Base-by-base conservation (phyloP, 176 grass and related monocot genomes). In the Aegilops umbellulata region DNA sequence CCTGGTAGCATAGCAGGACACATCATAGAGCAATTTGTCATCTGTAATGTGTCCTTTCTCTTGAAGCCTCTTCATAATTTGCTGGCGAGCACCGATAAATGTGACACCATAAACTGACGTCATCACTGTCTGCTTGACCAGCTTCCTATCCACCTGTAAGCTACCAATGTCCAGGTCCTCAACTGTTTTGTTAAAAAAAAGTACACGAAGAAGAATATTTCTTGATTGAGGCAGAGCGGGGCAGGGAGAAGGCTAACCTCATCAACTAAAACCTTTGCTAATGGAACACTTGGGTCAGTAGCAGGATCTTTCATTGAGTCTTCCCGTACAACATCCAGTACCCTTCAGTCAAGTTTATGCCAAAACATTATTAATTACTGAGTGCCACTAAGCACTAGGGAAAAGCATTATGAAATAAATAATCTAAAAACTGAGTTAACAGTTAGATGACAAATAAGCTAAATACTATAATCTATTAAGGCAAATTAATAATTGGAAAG, bases 61-160 rank as follows among this genome's bases (percentile, higher is more conserved):
- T 86, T 90, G 90, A 46, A 98, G 77, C 82, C 95, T 94, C 84
- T 87, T 95, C 64, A 82, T 87, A 68, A 98, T 98, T 82, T 98
- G 95, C 77, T 93, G 90, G 80, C 95, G 93, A 29, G 95, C 95
- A 87, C 95, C 95, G 81, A 95, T 84, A 89, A 86, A 95, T 65
- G 95, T 98, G 74, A 98, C 95, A 87, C 95, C 95, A 90, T 98
- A 98, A 74, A 98, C 96, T 81, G 96, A 98, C 22, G 96, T 98
- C 96, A 98, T 98, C 55, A 98, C 96, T 24, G 96, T 98, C 79
- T 98, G 96, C 92, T 98, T 98, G 19, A 98, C 96, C 78, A 98
- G 88, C 81, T 95, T 98, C 82, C 96, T 93, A 91, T 98, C 96
- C 81, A 98, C 96, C 96, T 98, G 94, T 86, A 93, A 83, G 81